Base-by-base conservation (phyloP, 2,329 filamentous ascomycete genomes). In the Hirsutella thompsonii region DNA sequence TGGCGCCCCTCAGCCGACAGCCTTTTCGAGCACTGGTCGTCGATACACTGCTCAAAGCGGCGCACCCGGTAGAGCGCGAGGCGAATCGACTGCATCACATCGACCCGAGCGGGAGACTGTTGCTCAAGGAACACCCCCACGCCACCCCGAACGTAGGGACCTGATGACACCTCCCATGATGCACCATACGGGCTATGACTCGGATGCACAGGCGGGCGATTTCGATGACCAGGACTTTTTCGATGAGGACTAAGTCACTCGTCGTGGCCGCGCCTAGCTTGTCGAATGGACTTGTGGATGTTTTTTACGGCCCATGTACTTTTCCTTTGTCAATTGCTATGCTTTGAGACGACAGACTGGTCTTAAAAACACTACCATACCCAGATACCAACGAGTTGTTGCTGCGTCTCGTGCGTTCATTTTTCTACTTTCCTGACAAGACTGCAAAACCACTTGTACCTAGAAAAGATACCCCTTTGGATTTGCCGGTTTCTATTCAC, bases 101-200 rank as follows among this genome's bases (percentile, higher is more conserved):
- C 58, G 61, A 42, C 59, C 57, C 13, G 67, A 66, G 40, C 65
- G 64, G 44, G 56, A 60, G 47, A 56, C 62, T 2, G 49, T 58
- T 16, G 50, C 55, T 19, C 54, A 55, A 21, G 62, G 55, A 21
- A 69, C 67, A 11, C 67, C 73, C 2, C 62, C 63, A 40, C 63
- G 63, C 19, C 64, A 59, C 20, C 58, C 58, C 43, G 56, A 61
- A 46, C 48, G 52, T n/a, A 52, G 52, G 49, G 49, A 54, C 14
- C 73, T 72, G 5, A 63, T 70, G 45, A 81, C 77, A 42, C 76
- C 77, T 21, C 74, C 74, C 0, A 79, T 80, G 72, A 74, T 77
- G 70, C 65, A 64, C 28, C 57, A 68, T 28, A 68, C 66, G 44
- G 67, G 66, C 26, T 81, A 81, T 54, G 77, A 81, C 53, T 67